Evolutionary conservation across 1,139 yeast species (phyloP), one percentile per base, ranked within the genome.

Genomic region (Geotrichum macrosporum): DNA sequence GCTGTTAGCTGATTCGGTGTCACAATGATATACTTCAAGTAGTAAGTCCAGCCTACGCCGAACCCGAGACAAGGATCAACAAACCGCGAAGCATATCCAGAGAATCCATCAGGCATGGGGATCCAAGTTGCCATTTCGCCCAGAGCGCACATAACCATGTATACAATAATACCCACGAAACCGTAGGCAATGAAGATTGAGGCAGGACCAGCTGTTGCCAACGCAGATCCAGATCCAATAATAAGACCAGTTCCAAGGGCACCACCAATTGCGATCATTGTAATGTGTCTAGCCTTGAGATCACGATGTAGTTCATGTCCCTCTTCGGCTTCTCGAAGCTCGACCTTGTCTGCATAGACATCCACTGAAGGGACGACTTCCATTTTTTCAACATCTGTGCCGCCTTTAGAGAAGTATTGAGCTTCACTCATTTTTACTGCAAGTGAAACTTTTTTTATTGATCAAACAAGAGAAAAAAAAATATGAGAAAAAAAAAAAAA

Each of bases 121-220:
- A 80, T 71, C 57, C 75, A 80, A 13, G 87, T 73, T n/a, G 87
- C 84, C 69, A 83, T 78, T 65, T 82, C 92, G 41, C 89, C 88
- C 46, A 83, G 69, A 13, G 80, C 81, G 54, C 80, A 70, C 85
- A 82, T 80, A 40, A 81, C 84, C 69, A 78, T 73, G 58, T 73
- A 82, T 27, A 81, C 88, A 46, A 79, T 70, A 35, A 78, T 61
- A 19, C 88, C 88, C 55, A 81, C 78, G 44, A 78, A 59, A 9
- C 75, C 63, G 59, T 81, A 83, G 2, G 84, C 73, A 43, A 81
- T 70, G 41, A 82, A 69, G 47, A 80, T 73, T 34, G 84, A 73
- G 16, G 75, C 88, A 2, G 89, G 87, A n/a, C 89, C 89, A 3
- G 83, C 85, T 4, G 71, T 63, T 29, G 73, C 70, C 53, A 83